Percentiles rank a stretch among this genome's conserved stretches.
phyloP scores from a whole-genome alignment of 805 yeast genomes.

The Starmerella bombi region DNA sequence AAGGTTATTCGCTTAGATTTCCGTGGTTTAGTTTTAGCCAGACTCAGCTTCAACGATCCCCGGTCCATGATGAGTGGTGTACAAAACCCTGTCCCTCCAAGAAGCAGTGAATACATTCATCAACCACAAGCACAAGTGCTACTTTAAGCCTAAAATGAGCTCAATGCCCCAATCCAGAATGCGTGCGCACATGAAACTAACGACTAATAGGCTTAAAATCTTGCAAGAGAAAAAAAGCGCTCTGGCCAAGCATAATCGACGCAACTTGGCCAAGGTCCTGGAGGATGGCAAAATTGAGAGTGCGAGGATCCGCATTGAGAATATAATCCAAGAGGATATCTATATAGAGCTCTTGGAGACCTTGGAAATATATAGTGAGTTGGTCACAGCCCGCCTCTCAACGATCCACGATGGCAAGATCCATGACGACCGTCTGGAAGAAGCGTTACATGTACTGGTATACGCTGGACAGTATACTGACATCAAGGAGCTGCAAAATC shows the following conservation, averaged over 20 bases:
- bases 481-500: constrained; percentile 50
- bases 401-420: constrained; percentile 32
- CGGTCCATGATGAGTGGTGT: too few relatives aligned
- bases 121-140: not conserved
- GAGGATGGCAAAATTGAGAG: constrained; percentile 62
- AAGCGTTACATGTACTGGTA: constrained; percentile 58
- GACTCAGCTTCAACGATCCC: not conserved
- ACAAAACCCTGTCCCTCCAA: too few relatives aligned
- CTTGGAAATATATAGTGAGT: constrained; percentile 70
- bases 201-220: constrained; percentile 55
- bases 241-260: constrained; percentile 57
- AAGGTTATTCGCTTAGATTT: not conserved
- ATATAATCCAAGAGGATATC: constrained; percentile 69
- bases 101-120: not conserved
- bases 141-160: constrained; percentile 3
- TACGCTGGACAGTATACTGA: constrained; percentile 63
- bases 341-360: constrained; percentile 66
- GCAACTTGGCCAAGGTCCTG: constrained; percentile 57
- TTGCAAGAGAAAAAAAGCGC: constrained; percentile 66
- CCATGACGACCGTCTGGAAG: constrained; percentile 35
- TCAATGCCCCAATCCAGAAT: constrained; percentile 13
- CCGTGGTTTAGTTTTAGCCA: not conserved
- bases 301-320: constrained; percentile 73
- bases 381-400: constrained; percentile 59
- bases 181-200: constrained; percentile 35